Base-by-base conservation (phyloP, 805 yeast genomes). In the Sugiyamaella smithiae region DNA sequence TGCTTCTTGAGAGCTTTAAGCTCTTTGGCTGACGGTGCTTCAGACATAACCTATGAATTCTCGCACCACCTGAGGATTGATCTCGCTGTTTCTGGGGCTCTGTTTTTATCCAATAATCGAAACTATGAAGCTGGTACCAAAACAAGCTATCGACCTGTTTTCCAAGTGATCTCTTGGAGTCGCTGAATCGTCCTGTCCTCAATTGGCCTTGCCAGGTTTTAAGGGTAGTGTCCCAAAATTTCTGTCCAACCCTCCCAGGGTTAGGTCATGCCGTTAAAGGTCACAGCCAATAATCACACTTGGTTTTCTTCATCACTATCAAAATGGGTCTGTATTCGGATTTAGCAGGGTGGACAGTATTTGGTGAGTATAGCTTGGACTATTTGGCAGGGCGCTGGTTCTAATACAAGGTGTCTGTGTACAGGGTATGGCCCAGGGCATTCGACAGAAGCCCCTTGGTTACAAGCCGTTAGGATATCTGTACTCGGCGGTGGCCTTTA, bases 1-100 rank as follows among this genome's bases (percentile, higher is more conserved):
- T 80, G 80, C 72, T 89, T 90, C 65, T 88, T 87, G 65, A 82
- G 71, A 59, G 88, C 97, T 65, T 90, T 90, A 53, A 88, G 73
- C 66, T 90, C 95, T 59, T 88, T 89, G 5, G 38, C 38, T 14
- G 38, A 35, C 9, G 8, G 38, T 5, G 6, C 14, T 16, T 29
- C 33, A n/a, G 41, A 19, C 40, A 36, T 36, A 7, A 24, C 11
- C 23, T n/a, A 19, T n/a, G n/a, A n/a, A n/a, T n/a, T n/a, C n/a
- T n/a, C n/a, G n/a, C n/a, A n/a, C n/a, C n/a, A n/a, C n/a, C n/a
- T n/a, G n/a, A n/a, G n/a, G n/a, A n/a, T n/a, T n/a, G n/a, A n/a
- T n/a, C n/a, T n/a, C n/a, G n/a, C n/a, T n/a, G n/a, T n/a, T n/a
- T n/a, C n/a, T n/a, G n/a, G n/a, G n/a, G n/a, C n/a, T n/a, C n/a